A percentile compares a stretch with the other conserved stretches of the same genome.
Evolutionary conservation across 23 red algal species (phyloP).

Genomic region (Gracilaria gracilis): DNA sequence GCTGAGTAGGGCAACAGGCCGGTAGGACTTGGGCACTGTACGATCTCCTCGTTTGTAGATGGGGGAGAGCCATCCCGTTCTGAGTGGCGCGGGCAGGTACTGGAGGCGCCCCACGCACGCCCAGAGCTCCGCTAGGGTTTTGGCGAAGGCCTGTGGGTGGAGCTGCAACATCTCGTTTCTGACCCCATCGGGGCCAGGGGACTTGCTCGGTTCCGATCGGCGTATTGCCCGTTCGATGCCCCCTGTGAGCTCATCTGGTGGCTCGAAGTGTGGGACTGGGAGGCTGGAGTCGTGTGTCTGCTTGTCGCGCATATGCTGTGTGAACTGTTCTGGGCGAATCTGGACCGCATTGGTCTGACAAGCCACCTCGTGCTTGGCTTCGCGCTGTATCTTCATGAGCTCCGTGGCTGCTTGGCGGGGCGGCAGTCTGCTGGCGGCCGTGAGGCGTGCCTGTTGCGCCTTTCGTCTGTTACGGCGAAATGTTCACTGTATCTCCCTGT

Average conservation of each 20-base stretch:
- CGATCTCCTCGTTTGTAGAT: constrained; percentile 2
- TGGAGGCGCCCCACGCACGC: not conserved
- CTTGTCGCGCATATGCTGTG: not conserved
- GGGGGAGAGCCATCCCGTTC: not conserved
- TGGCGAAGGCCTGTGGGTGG: not conserved
- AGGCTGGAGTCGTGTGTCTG: not conserved
- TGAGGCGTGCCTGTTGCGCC: too few relatives aligned
- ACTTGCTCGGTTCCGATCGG: not conserved
- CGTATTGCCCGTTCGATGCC: constrained; percentile 5
- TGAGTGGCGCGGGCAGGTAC: not conserved
- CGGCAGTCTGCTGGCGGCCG: too few relatives aligned
- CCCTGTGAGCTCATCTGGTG: not conserved
- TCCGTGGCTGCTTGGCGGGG: too few relatives aligned
- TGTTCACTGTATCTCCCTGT: not conserved
- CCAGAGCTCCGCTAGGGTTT: not conserved
- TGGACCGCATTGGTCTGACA: too few relatives aligned
- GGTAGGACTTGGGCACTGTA: not conserved
- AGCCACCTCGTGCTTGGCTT: too few relatives aligned
- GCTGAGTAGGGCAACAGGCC: constrained; percentile 6
- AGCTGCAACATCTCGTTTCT: constrained; percentile 2
- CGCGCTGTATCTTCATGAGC: too few relatives aligned
- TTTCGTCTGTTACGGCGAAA: too few relatives aligned
- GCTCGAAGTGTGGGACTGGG: not conserved
- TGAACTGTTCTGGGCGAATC: too few relatives aligned
- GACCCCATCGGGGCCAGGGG: constrained; percentile 36